phyloP scores from a whole-genome alignment of 23 red algal genomes.

The Pyropia haitanensis region DNA sequence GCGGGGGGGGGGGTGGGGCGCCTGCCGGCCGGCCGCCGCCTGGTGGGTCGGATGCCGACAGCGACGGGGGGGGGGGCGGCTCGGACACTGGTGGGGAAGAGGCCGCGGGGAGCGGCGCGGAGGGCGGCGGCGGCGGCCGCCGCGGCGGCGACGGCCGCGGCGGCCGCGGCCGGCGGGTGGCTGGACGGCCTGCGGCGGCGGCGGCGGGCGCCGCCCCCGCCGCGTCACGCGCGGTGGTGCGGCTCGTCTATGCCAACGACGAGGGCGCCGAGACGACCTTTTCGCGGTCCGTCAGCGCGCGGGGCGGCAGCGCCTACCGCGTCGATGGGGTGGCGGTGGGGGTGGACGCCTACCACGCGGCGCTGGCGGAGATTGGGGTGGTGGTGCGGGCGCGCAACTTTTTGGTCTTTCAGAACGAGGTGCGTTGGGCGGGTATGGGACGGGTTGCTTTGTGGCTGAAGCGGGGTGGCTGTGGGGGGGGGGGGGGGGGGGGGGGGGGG shows the following conservation, averaged over 20 bases:
- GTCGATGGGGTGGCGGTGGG: slow-evolving; percentile 40
- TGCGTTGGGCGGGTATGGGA: not conserved
- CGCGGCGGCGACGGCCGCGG: no score
- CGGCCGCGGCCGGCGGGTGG: no score
- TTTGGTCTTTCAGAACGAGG: slow-evolving; percentile 96
- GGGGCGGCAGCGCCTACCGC: slow-evolving; percentile 54
- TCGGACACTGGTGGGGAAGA: no score
- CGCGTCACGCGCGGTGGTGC: slow-evolving; percentile 35
- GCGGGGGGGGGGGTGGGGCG: not conserved
- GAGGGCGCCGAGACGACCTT: slow-evolving; percentile 46
- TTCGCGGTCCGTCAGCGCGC: slow-evolving; percentile 37
- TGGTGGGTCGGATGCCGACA: not conserved
- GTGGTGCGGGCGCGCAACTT: slow-evolving; percentile 78
- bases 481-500: no score
- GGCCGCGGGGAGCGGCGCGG: no score
- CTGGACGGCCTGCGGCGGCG: not conserved
- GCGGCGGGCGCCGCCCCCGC: slow-evolving; percentile 23
- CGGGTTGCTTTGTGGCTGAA: no score
- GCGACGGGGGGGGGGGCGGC: not conserved
- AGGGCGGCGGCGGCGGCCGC: no score
- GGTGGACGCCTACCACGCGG: slow-evolving; percentile 45
- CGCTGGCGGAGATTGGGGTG: slow-evolving; percentile 58
- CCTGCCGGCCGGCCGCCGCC: not conserved
- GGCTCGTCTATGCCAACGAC: slow-evolving; percentile 35
- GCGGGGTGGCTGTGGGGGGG: no score